phyloP scores from a whole-genome alignment of 2,329 filamentous ascomycete genomes.

The Huntiella decipiens region DNA sequence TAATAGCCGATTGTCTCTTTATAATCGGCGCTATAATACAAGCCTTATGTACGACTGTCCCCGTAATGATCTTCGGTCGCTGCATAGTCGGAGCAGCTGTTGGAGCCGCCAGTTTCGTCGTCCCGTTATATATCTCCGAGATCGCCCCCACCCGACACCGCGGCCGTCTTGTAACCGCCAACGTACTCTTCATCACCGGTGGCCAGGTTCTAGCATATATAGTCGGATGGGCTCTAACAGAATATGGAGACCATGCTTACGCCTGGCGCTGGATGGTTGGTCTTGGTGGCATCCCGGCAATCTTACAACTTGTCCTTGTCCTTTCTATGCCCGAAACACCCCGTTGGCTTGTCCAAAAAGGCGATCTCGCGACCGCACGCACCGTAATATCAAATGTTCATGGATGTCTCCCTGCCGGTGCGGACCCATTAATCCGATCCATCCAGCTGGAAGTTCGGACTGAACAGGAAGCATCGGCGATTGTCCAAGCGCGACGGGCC shows the following conservation, averaged over 20 bases:
- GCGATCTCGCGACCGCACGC: constrained; percentile 40
- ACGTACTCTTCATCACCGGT: constrained; percentile 65
- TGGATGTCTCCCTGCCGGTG: constrained; percentile 25
- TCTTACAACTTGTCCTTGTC: constrained; percentile 50
- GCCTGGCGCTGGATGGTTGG: constrained; percentile 92
- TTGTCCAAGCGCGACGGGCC: constrained; percentile 21
- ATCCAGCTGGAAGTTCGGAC: constrained; percentile 61
- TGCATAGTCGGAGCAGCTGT: constrained; percentile 54
- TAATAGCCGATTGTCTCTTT: constrained; percentile 48
- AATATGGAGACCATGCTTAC: constrained; percentile 27
- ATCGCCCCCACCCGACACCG: constrained; percentile 57
- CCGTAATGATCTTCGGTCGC: constrained; percentile 46
- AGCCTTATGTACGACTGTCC: constrained; percentile 36
- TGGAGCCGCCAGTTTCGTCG: constrained; percentile 61
- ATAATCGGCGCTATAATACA: constrained; percentile 47
- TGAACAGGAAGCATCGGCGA: constrained; percentile 31
- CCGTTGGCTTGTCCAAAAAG: constrained; percentile 62
- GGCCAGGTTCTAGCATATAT: constrained; percentile 83
- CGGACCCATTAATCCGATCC: constrained; percentile 41
- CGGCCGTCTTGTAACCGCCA: constrained; percentile 64
- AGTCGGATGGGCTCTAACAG: constrained; percentile 56
- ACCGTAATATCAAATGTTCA: constrained; percentile 42
- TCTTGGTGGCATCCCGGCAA: constrained; percentile 58
- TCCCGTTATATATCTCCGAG: constrained; percentile 78
- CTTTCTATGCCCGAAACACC: constrained; percentile 71